Evolutionary conservation across 768 basidiomycete genomes (phyloP), one percentile per base, ranked within the genome.

Genomic region (Hericium coralloides): DNA sequence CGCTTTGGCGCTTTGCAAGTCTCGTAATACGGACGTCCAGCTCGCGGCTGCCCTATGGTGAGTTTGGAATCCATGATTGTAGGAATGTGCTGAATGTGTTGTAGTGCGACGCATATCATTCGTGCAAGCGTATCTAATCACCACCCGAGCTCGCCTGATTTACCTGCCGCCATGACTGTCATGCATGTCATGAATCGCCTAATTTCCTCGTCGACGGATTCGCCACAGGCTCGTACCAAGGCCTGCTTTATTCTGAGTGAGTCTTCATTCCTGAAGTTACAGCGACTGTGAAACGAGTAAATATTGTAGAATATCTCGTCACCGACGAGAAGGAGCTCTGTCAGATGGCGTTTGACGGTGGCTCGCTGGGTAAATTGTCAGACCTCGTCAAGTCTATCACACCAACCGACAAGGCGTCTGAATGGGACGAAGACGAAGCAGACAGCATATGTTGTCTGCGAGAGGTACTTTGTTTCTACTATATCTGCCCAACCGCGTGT

Each of bases 181-280:
- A 79, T 89, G 55, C 83, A 87, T 60, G 79, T 88, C 48, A 70
- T 90, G 36, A 86, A 83, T 59, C 77, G 82, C 4, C 72, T 88
- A 49, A 70, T 90, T 20, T 66, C 72, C 2, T 73, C 75, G 1
- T 64, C 74, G 1, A 60, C 66, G 6, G 79, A 83, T 51, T 65
- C 70, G 22, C 67, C 73, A 3, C 68, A 69, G 49, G 77, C 69
- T 17, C 76, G 80, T 38, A 82, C 81, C 1, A 85, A 79, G 66
- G 85, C 89, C 0, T 92, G 90, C 66, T 89, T 87, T 65, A 79
- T 86, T 15, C 69, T 95, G 0, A 83, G 89, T 92, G 57, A 12
- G 84, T 76, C 15, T 18, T 12, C 41, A 36, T 48, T 26, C 25
- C 25, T 26, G 25, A 26, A 26, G 25, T 26, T 26, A 26, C 25